Evolutionary conservation across 306 rosid species (phyloP), one percentile per base, ranked within the genome.

Genomic region (Quercus glauca): DNA sequence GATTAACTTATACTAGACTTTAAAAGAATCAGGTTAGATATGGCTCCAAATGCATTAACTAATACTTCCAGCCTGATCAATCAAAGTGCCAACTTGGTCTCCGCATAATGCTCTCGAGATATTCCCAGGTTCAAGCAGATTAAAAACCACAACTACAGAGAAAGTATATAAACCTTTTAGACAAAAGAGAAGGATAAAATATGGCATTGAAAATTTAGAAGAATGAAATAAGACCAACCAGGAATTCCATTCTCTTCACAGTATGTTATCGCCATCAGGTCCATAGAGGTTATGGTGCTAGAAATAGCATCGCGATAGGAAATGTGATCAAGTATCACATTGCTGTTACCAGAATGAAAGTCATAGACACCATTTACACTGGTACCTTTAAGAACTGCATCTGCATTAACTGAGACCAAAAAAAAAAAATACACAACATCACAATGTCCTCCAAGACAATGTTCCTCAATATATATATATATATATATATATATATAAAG

Each of bases 51-150:
- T 11, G 13, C 25, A n/a, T 86, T 79, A 87, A 68, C 83, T 77
- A 64, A 87, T 75, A 73, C 86, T 85, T 80, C 93, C 91, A 25
- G 86, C 78, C 76, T 85, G 87, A 77, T 90, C 88, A 69, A 90
- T 87, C 78, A 89, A 87, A 41, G 89, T 89, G 70, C 91, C 91
- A 23, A 89, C 89, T 80, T 89, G 91, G 52, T 87, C 89, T 78
- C 93, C 93, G 41, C 93, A 89, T 75, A 85, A 80, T 29, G 93
- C 93, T 82, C 85, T 90, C 57, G 93, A 90, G 77, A 90, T 84
- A 83, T 87, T 87, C 81, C 91, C 93, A n/a, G 91, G 91, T 72
- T 88, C 90, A 81, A 85, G 80, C 57, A 90, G 45, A 85, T 90
- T 87, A 55, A 87, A 90, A 76, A 90, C 86, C 52, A 90, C 90